A percentile compares a stretch with the other conserved stretches of the same genome.
phyloP scores from a whole-genome alignment of 2,329 filamentous ascomycete species.

The Colletotrichum sp. region DNA sequence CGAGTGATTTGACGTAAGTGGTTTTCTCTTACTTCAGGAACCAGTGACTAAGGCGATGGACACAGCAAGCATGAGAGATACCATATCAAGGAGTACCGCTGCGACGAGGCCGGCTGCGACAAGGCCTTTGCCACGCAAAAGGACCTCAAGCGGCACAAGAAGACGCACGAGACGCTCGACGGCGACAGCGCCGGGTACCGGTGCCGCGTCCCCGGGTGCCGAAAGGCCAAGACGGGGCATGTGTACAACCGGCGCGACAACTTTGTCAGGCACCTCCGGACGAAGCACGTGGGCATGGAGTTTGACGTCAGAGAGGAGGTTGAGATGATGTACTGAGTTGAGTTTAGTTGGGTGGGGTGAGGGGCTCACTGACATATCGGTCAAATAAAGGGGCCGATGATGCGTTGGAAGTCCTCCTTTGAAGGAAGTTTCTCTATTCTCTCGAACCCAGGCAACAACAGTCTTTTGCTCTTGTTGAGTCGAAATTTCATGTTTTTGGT shows the following conservation, averaged over 20 bases:
- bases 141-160: slow-evolving; percentile 28
- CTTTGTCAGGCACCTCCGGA: slow-evolving; percentile 28
- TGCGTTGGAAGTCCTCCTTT: neutral
- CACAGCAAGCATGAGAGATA: slow-evolving; percentile 26
- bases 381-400: neutral
- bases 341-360: neutral
- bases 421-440: neutral
- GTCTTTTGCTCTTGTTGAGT: neutral
- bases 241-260: slow-evolving; percentile 31
- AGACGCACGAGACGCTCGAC: slow-evolving; percentile 21
- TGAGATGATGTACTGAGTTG: neutral
- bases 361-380: neutral
- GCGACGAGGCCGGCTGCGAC: slow-evolving; percentile 20
- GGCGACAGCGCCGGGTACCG: slow-evolving; percentile 25
- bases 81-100: slow-evolving; percentile 26
- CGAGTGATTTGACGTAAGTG: slow-evolving; percentile 18
- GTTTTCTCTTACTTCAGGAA: neutral
- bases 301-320: slow-evolving; percentile 15
- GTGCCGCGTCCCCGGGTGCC: slow-evolving; percentile 28
- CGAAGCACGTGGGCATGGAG: slow-evolving; percentile 23
- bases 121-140: slow-evolving; percentile 29
- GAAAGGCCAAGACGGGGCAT: slow-evolving; percentile 27
- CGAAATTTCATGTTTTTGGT: neutral
- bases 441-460: neutral
- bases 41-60: neutral